Evolutionary conservation across 2,329 filamentous ascomycete genomes (phyloP).

Genomic region (Ophiocordyceps sinensis): DNA sequence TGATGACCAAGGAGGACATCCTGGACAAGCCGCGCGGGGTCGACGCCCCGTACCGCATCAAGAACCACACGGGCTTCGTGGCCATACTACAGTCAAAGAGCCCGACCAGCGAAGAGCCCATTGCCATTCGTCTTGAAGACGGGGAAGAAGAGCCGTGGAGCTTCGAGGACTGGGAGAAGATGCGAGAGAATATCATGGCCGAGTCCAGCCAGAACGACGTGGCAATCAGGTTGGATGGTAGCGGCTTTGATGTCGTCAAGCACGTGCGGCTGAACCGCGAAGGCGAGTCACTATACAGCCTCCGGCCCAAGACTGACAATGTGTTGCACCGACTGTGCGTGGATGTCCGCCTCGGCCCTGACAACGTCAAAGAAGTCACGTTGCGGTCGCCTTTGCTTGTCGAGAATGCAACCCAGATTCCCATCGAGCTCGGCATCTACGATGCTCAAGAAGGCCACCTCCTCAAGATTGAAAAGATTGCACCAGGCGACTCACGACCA

Average conservation of each 20-base stretch:
- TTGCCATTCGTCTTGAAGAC: slow-evolving; percentile 66
- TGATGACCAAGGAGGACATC: slow-evolving; percentile 73
- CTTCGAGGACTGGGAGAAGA: slow-evolving; percentile 92
- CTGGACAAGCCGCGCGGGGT: slow-evolving; percentile 82
- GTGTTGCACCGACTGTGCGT: slow-evolving; percentile 82
- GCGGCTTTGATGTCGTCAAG: slow-evolving; percentile 81
- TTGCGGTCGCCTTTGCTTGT: slow-evolving; percentile 82
- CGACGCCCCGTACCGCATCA: slow-evolving; percentile 84
- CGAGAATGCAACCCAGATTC: slow-evolving; percentile 94
- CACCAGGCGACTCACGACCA: slow-evolving; percentile 77
- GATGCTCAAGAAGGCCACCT: slow-evolving; percentile 77
- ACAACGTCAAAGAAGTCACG: slow-evolving; percentile 98
- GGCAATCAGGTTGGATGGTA: slow-evolving; percentile 74
- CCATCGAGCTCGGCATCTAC: slow-evolving; percentile 83
- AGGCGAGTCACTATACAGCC: slow-evolving; percentile 78
- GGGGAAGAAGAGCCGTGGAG: slow-evolving; percentile 90
- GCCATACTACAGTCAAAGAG: slow-evolving; percentile 71
- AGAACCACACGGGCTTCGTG: slow-evolving; percentile 92
- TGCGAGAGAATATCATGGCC: slow-evolving; percentile 80
- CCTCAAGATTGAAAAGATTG: slow-evolving; percentile 94
- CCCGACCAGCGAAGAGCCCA: slow-evolving; percentile 47
- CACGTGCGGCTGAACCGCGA: slow-evolving; percentile 88
- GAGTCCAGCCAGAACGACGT: slow-evolving; percentile 72
- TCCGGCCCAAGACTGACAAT: slow-evolving; percentile 75
- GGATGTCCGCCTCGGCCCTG: slow-evolving; percentile 76